phyloP scores from a whole-genome alignment of 257 asterid genomes.

The Salvia hispanica region DNA sequence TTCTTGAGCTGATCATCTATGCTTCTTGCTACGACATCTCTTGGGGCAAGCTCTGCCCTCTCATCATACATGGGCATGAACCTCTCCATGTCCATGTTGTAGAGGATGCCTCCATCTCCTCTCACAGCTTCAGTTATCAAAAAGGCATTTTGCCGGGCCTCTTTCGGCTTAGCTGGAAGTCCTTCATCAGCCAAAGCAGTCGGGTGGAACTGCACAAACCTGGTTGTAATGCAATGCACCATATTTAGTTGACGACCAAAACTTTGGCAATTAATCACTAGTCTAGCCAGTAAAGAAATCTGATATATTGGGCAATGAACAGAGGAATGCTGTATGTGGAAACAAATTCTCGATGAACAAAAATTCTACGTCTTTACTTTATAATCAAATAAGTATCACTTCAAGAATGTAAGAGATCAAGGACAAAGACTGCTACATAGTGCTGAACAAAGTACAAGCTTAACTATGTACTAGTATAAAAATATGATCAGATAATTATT shows the following conservation, averaged over 20 bases:
- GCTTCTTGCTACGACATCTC: constrained; percentile 96
- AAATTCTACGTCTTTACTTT: background rate
- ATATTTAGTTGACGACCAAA: background rate
- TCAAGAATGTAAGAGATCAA: background rate
- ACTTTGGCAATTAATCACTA: background rate
- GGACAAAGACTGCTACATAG: background rate
- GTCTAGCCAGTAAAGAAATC: background rate
- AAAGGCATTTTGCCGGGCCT: constrained; percentile 82
- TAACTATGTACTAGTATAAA: background rate
- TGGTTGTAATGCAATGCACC: constrained; percentile 32
- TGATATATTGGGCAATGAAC: background rate
- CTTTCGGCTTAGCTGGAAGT: constrained; percentile 70
- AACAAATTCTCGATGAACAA: no score
- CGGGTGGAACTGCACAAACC: constrained; percentile 99
- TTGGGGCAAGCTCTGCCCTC: constrained; percentile 94
- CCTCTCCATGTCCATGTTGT: constrained; percentile 73
- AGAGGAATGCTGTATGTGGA: no score
- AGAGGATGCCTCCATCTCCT: constrained; percentile 96
- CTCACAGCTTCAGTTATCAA: constrained; percentile 93
- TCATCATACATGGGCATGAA: constrained; percentile 86
- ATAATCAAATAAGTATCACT: background rate
- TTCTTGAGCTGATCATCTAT: constrained; percentile 94
- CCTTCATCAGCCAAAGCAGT: constrained; percentile 98
- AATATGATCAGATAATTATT: background rate
- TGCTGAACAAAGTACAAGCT: background rate